These are phyloP conservation scores for Aspergillus sojae DNA, from an alignment of 2,329 filamentous ascomycete species.

Conservation along the genomic window DNA sequence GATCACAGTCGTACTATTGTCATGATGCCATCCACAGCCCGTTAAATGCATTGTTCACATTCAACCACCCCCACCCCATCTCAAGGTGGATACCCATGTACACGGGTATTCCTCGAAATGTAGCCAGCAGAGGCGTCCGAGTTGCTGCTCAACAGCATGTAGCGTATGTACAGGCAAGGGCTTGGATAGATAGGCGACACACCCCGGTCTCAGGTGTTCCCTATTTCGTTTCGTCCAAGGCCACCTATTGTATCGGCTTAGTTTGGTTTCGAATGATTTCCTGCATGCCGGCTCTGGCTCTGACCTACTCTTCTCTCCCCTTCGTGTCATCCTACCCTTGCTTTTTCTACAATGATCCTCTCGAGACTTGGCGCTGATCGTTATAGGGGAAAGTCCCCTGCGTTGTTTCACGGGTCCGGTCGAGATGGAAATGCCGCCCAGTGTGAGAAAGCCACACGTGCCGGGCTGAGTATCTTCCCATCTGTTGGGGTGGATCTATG, in stretches of 20 bases:
- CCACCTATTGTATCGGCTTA: neutral
- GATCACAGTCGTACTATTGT: neutral
- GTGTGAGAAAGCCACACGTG: neutral
- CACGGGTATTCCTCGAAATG: neutral
- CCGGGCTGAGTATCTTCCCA: neutral
- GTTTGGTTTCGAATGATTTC: neutral
- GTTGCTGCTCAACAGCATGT: neutral
- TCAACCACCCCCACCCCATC: neutral
- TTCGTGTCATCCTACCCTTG: neutral
- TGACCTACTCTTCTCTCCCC: neutral
- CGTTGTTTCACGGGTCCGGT: neutral
- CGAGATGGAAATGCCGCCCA: neutral
- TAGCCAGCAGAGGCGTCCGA: neutral
- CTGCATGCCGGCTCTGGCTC: neutral
- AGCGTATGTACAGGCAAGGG: neutral
- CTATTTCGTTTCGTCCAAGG: neutral
- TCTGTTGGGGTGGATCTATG: neutral
- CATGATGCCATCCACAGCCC: conserved; percentile 1
- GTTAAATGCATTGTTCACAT: neutral
- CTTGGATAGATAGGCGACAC: neutral
- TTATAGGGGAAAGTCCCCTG: neutral
- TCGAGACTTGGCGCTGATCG: conserved; percentile 1
- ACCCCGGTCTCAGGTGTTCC: neutral
- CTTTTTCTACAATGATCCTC: neutral
- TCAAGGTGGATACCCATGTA: neutral